Base-by-base conservation (phyloP, 2,329 filamentous ascomycete genomes). In the Penicillium sp. region DNA sequence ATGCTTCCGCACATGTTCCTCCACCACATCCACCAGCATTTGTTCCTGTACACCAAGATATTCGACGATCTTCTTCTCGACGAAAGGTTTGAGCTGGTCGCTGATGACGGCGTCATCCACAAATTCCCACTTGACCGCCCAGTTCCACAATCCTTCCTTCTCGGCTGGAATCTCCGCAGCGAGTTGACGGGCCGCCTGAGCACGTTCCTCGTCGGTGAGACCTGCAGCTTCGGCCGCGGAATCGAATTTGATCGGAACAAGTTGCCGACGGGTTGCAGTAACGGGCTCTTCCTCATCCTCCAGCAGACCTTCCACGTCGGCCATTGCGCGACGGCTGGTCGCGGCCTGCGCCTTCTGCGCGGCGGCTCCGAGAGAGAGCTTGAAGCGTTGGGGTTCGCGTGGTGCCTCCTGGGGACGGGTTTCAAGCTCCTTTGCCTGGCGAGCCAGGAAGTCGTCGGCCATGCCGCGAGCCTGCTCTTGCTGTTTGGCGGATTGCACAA, bases 11-110 rank as follows among this genome's bases (percentile, higher is more conserved):
- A 99, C 79, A 75, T 96, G 91, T 69, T 92, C 89, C 71, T 97
- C 89, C 40, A 97, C 91, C 43, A 94, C 88, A 71, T 96, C 93
- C 33, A 99, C 92, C 48, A 99, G 81, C 78, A 97, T 88, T 77
- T 97, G 91, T 75, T 99, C 94, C 77, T 97, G 92, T 57, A 99
- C 90, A 59, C 95, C 95, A 49, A 99, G 84, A 68, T 94, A 95
- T 76, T 99, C 94, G 60, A 99, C 89, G 66, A 97, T 91, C 83
- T 97, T 99, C 84, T 96, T 96, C 80, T 96, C 92, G 56, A 97
- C 91, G 78, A 97, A 99, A 31, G 93, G 93, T 69, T 90, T 86
- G 66, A 99, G 85, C 73, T 97, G 93, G 63, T 95, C 90, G 60
- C 86, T 84, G 59, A 97, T 86, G 42, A 94, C 84, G 17, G 83